Percentiles rank a stretch among this genome's conserved stretches.
These are phyloP conservation scores for Spinacia oleracea DNA, from an alignment of 179 eudicot species.

Conservation along the genomic window DNA sequence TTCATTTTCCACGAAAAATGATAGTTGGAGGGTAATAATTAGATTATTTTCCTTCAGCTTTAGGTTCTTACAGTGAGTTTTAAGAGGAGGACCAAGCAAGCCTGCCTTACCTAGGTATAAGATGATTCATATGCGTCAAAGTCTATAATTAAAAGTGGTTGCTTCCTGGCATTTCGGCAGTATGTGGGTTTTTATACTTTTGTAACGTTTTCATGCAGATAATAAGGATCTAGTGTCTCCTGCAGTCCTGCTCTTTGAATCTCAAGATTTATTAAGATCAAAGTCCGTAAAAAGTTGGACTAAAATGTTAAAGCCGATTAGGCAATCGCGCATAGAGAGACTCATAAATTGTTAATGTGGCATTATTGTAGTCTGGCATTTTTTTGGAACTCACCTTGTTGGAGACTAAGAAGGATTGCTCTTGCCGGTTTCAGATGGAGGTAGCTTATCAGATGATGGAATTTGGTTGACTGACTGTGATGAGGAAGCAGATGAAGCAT, in stretches of 20 bases:
- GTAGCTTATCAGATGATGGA: constrained; percentile 44
- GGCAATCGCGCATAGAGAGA: not conserved
- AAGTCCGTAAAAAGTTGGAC: not conserved
- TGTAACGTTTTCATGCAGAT: not conserved
- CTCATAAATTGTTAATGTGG: not conserved
- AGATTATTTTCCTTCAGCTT: not conserved
- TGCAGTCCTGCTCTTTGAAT: not conserved
- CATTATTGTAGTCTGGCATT: not conserved
- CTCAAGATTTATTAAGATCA: not conserved
- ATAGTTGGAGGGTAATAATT: not conserved
- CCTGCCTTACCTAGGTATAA: not conserved
- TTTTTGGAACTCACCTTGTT: not conserved
- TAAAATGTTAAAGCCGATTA: not conserved
- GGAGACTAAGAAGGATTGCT: not conserved
- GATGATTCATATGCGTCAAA: not conserved
- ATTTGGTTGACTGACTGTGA: constrained; percentile 47
- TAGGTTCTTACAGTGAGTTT: not conserved
- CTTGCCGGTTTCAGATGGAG: constrained; percentile 31
- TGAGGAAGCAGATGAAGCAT: constrained; percentile 40
- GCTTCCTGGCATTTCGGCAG: not conserved
- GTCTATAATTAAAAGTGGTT: not conserved
- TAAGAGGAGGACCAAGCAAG: not conserved
- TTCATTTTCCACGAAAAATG: not conserved
- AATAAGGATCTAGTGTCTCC: not conserved
- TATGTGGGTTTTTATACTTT: not conserved